phyloP scores from a whole-genome alignment of 73 alveolate genomes.

The Blepharisma stoltei region DNA sequence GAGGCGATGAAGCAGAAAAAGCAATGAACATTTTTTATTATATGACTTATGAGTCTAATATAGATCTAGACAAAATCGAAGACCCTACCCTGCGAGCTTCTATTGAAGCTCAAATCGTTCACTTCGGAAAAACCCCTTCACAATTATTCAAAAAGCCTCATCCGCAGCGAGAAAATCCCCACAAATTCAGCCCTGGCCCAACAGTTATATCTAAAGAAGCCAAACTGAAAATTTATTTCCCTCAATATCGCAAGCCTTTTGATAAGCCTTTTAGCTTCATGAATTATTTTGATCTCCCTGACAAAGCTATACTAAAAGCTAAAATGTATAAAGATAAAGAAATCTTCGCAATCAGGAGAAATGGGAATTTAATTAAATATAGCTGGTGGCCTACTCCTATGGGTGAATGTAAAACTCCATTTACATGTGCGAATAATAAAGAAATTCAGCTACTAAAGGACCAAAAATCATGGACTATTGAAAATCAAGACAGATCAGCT shows the following conservation, averaged over 20 bases:
- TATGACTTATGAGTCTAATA: constrained; percentile 63
- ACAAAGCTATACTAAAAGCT: not conserved
- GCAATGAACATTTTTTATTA: constrained; percentile 79
- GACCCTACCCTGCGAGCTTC: constrained; percentile 53
- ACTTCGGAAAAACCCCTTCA: constrained; percentile 87
- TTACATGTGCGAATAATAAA: constrained; percentile 13
- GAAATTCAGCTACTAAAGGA: constrained; percentile 14
- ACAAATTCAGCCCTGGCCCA: constrained; percentile 38
- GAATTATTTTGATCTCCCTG: constrained; percentile 12
- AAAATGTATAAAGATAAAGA: constrained; percentile 29
- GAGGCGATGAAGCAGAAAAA: constrained; percentile 80
- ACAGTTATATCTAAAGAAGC: not conserved
- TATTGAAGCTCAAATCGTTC: constrained; percentile 70
- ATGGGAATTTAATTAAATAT: not conserved
- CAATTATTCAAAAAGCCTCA: constrained; percentile 79
- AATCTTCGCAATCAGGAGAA: constrained; percentile 20
- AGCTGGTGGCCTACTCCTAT: constrained; percentile 29
- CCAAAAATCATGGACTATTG: not conserved
- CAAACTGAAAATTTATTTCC: not conserved
- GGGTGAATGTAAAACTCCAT: constrained; percentile 20
- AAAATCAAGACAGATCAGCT: constrained; percentile 9
- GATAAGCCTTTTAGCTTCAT: not conserved
- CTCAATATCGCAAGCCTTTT: not conserved
- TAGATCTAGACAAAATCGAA: constrained; percentile 52
- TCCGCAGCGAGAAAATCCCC: constrained; percentile 54